These are phyloP conservation scores for Penstemon barbatus DNA, from an alignment of 257 asterid species.

Conservation along the genomic window DNA sequence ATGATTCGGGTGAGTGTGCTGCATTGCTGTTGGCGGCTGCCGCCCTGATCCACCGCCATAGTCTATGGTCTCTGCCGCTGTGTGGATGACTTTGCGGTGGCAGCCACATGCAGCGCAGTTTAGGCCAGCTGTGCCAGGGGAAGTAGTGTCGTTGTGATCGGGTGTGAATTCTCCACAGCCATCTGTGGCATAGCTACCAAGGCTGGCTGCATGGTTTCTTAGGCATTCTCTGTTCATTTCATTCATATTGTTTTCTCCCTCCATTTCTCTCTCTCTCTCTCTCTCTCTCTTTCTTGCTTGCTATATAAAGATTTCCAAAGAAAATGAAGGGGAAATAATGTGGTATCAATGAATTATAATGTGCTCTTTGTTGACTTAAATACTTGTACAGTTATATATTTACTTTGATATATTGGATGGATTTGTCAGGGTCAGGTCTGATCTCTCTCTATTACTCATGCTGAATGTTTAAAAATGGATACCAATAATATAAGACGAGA, in stretches of 20 bases:
- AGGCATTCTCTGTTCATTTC: slow-evolving; percentile 57
- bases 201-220: slow-evolving; percentile 78
- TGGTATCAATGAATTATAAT: slow-evolving; percentile 47
- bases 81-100: slow-evolving; percentile 48
- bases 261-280: slow-evolving; percentile 38
- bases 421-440: slow-evolving; percentile 1
- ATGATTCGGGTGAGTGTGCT: slow-evolving; percentile 30
- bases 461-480: too few species aligned
- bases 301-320: slow-evolving; percentile 16
- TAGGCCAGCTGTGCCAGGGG: slow-evolving; percentile 24
- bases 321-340: slow-evolving; percentile 28
- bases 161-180: slow-evolving; percentile 74
- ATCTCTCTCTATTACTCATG: neutral
- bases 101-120: slow-evolving; percentile 80
- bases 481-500: too few species aligned
- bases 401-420: slow-evolving; percentile 18
- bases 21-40: slow-evolving; percentile 1
- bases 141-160: slow-evolving; percentile 22
- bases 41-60: slow-evolving; percentile 26
- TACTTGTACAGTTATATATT: slow-evolving; percentile 11
- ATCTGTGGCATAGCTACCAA: slow-evolving; percentile 79
- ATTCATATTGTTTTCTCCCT: slow-evolving; percentile 36
- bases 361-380: slow-evolving; percentile 26
- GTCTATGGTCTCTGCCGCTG: slow-evolving; percentile 20
- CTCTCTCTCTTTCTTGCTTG: slow-evolving; percentile 17